phyloP scores from a whole-genome alignment of 495 filamentous ascomycete species.

The Penicillium parvum region DNA sequence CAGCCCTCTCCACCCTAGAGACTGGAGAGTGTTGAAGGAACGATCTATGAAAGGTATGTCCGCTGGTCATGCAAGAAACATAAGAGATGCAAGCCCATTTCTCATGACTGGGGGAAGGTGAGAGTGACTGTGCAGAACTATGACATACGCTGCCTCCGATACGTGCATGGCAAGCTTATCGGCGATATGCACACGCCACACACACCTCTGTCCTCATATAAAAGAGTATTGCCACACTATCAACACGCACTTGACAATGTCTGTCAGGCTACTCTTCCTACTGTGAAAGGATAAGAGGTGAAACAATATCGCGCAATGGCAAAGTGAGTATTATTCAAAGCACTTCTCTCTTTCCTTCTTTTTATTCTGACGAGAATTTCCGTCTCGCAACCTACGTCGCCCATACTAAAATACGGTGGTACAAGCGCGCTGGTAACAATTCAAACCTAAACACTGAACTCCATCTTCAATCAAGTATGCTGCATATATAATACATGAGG shows the following conservation, averaged over 20 bases:
- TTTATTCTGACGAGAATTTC: no score
- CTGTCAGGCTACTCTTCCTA: background rate
- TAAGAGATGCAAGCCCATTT: conserved; percentile 24
- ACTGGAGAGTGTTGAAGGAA: background rate
- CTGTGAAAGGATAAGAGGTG: background rate
- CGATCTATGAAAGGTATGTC: conserved; percentile 5
- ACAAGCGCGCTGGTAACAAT: no score
- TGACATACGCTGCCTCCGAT: conserved; percentile 27
- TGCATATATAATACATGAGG: conserved; percentile 30
- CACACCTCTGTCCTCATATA: background rate
- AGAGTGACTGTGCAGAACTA: conserved; percentile 22
- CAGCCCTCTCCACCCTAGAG: conserved; percentile 11
- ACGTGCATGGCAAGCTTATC: conserved; percentile 23
- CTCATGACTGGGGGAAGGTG: conserved; percentile 13
- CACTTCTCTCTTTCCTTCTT: no score
- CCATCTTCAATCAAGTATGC: conserved; percentile 13
- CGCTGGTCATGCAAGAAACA: conserved; percentile 14
- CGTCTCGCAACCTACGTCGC: no score
- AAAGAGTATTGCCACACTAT: conserved; percentile 3
- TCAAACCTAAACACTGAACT: no score
- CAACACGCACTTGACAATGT: conserved; percentile 6
- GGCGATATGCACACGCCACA: conserved; percentile 17
- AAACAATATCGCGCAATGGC: background rate
- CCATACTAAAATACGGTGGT: no score
- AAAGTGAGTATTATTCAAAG: background rate